phyloP scores from a whole-genome alignment of 495 filamentous ascomycete species.

The Aspergillus ellipticus region DNA sequence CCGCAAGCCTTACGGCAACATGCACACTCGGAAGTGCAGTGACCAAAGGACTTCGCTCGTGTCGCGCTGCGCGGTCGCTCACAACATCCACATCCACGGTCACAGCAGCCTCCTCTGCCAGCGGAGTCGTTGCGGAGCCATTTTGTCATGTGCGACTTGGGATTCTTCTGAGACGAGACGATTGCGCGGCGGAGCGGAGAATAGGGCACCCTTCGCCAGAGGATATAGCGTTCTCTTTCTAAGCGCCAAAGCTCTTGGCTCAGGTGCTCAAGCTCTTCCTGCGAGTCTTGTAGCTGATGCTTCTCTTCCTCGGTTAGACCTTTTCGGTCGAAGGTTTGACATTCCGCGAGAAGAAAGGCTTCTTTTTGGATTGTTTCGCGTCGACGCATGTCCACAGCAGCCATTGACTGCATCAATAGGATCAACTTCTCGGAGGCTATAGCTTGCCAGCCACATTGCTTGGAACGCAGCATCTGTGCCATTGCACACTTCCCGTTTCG shows the following conservation, averaged over 20 bases:
- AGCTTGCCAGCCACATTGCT: not conserved
- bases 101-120: not conserved
- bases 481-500: too few species aligned
- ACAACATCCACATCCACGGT: not conserved
- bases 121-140: not conserved
- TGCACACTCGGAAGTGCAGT: constrained; percentile 1
- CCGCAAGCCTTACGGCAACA: too few species aligned
- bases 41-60: not conserved
- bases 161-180: not conserved
- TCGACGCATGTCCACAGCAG: not conserved
- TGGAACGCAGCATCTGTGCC: not conserved
- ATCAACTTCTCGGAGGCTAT: not conserved
- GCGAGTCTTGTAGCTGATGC: not conserved
- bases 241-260: not conserved
- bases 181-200: not conserved
- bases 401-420: not conserved
- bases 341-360: not conserved
- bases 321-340: not conserved
- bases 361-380: not conserved
- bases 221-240: not conserved
- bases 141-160: not conserved
- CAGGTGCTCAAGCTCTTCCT: not conserved
- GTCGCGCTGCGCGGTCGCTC: not conserved
- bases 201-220: not conserved
- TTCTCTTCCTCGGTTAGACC: not conserved